Evolutionary conservation across 371 early-diverging fungal species (phyloP).

Genomic region (Coemansia sp.): DNA sequence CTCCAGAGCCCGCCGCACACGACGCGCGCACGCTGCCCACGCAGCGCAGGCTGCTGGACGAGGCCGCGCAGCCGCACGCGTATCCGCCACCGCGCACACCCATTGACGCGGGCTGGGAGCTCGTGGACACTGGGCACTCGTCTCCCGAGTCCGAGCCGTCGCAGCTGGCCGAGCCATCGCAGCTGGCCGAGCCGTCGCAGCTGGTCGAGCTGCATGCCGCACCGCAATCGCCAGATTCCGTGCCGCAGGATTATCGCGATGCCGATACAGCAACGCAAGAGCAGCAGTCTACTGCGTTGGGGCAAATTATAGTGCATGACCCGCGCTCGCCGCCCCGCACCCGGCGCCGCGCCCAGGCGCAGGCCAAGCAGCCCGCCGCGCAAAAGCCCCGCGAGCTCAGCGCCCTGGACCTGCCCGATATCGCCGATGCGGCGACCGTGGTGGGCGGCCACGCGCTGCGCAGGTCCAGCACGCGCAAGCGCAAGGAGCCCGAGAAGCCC

Average conservation of each 20-base stretch:
- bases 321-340: conserved; percentile 4
- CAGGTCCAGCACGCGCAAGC: background rate
- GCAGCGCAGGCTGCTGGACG: conserved; percentile 11
- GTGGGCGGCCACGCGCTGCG: conserved; percentile 16
- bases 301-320: conserved; percentile 1
- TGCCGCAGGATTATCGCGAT: background rate
- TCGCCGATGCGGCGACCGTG: background rate
- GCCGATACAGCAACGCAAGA: background rate
- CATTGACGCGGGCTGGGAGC: conserved; percentile 42
- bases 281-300: background rate
- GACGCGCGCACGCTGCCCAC: conserved; percentile 6
- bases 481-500: background rate
- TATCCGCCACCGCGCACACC: conserved; percentile 41
- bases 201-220: conserved; percentile 26
- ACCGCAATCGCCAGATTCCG: background rate
- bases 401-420: background rate
- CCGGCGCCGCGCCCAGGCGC: background rate
- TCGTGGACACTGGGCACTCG: conserved; percentile 8
- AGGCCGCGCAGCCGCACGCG: background rate
- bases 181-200: conserved; percentile 19
- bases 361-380: background rate
- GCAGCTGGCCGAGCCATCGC: background rate
- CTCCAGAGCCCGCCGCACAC: background rate
- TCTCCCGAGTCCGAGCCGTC: background rate
- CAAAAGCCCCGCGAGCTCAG: background rate